Evolutionary conservation across 1,284 basidiomycete genomes (phyloP).

Genomic region (Ustilago vetiveriae): DNA sequence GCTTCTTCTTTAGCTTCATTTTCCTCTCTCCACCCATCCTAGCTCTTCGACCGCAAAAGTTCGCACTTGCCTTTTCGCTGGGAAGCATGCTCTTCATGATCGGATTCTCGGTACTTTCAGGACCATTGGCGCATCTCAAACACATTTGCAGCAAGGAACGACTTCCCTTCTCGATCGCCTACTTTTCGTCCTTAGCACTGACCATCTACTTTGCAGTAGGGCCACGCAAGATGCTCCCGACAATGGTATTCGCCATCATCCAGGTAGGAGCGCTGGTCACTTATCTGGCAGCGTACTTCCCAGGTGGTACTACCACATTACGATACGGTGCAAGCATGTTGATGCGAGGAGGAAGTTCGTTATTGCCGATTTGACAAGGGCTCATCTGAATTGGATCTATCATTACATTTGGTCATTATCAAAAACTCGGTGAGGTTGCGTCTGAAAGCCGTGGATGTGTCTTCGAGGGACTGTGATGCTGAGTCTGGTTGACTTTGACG

Average conservation of each 20-base stretch:
- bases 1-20: constrained; percentile 94
- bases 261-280: constrained; percentile 59
- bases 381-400: no score
- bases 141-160: constrained; percentile 69
- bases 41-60: constrained; percentile 66
- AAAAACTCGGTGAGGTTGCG: no score
- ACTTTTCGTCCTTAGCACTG: constrained; percentile 57
- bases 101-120: constrained; percentile 63
- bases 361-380: constrained; percentile 52
- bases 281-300: constrained; percentile 65
- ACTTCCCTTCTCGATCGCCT: constrained; percentile 71
- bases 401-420: no score
- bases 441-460: background rate
- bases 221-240: constrained; percentile 57
- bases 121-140: constrained; percentile 61
- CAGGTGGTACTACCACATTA: constrained; percentile 63
- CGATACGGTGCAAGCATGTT: constrained; percentile 61
- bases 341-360: constrained; percentile 55
- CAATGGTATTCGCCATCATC: constrained; percentile 55
- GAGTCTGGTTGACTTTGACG: no score
- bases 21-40: constrained; percentile 79
- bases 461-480: no score
- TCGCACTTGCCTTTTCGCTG: constrained; percentile 63
- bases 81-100: constrained; percentile 65
- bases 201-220: constrained; percentile 67